phyloP scores from a whole-genome alignment of 352 stramenopile genomes.

The Globisporangium paddicum region DNA sequence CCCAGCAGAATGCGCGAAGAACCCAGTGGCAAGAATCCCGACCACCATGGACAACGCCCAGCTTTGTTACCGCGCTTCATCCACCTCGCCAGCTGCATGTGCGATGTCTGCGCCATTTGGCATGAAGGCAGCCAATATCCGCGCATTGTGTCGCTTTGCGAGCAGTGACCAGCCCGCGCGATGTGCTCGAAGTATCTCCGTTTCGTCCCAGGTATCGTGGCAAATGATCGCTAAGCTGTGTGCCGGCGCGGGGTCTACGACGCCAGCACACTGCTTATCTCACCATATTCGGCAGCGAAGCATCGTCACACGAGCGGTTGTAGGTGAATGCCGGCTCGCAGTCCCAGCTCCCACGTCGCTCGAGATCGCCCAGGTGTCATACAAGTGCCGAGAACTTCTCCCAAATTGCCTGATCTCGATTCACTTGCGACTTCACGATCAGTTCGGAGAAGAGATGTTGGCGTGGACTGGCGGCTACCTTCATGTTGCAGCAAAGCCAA shows the following conservation, averaged over 20 bases:
- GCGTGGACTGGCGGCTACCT: conserved; percentile 21
- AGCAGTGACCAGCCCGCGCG: conserved; percentile 21
- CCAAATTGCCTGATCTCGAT: conserved; percentile 38
- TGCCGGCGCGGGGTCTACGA: conserved; percentile 20
- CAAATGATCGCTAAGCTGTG: conserved; percentile 30
- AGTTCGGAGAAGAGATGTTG: conserved; percentile 45
- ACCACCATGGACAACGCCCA: conserved; percentile 14
- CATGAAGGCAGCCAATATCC: conserved; percentile 29
- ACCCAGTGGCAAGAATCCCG: conserved; percentile 17
- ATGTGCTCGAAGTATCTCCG: conserved; percentile 31
- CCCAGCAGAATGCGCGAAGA: conserved; percentile 29
- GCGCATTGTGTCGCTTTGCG: conserved; percentile 34
- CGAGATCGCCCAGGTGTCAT: conserved; percentile 38
- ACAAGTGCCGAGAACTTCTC: conserved; percentile 40
- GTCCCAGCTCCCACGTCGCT: conserved; percentile 24
- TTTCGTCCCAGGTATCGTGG: conserved; percentile 25
- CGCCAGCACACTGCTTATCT: conserved; percentile 37
- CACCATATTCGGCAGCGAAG: conserved; percentile 26
- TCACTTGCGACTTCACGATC: conserved; percentile 38
- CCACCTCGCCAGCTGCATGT: conserved; percentile 25
- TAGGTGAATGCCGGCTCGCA: conserved; percentile 29
- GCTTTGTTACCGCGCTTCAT: conserved; percentile 29
- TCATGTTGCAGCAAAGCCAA: conserved; percentile 13
- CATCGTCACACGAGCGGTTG: conserved; percentile 13
- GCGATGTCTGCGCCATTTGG: conserved; percentile 35